Evolutionary conservation across 495 filamentous ascomycete genomes (phyloP).

Genomic region (Penicillium arizonense): DNA sequence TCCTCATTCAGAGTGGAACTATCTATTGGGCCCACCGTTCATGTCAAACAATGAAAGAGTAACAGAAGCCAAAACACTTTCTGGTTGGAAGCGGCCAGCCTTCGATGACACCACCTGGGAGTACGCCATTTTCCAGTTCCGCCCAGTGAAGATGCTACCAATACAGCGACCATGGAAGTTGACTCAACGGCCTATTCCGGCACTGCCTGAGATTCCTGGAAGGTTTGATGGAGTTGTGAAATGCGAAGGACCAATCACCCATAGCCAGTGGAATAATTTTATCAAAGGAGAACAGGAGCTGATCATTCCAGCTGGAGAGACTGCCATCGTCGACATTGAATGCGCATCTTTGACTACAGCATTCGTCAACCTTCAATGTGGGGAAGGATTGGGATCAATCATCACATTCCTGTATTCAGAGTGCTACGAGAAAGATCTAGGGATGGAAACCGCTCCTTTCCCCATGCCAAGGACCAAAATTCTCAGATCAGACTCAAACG

Average conservation of each 20-base stretch:
- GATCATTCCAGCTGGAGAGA: slow-evolving; percentile 8
- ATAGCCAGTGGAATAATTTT: slow-evolving; percentile 4
- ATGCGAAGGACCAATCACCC: slow-evolving; percentile 3
- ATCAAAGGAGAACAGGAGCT: slow-evolving; percentile 3
- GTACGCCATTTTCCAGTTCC: slow-evolving; percentile 9
- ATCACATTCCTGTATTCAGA: slow-evolving; percentile 21
- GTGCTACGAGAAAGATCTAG: slow-evolving; percentile 24
- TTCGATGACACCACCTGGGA: slow-evolving; percentile 24
- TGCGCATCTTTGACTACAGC: slow-evolving; percentile 15
- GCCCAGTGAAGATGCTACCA: slow-evolving; percentile 23
- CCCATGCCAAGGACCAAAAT: slow-evolving; percentile 18
- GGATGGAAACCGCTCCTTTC: slow-evolving; percentile 12
- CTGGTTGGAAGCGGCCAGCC: slow-evolving; percentile 10
- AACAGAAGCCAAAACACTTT: slow-evolving; percentile 3
- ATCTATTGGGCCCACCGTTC: slow-evolving; percentile 23
- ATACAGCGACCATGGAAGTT: slow-evolving; percentile 22
- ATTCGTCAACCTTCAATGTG: slow-evolving; percentile 18
- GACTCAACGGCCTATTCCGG: slow-evolving; percentile 16
- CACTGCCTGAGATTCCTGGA: slow-evolving; percentile 10
- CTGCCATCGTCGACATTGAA: slow-evolving; percentile 14
- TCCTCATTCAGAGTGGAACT: slow-evolving; percentile 22
- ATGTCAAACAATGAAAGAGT: slow-evolving; percentile 22
- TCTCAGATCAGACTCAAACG: slow-evolving; percentile 12
- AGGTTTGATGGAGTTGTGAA: slow-evolving; percentile 15
- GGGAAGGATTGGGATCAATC: slow-evolving; percentile 9